These are phyloP conservation scores for Boletus vermiculosoides DNA, from an alignment of 768 basidiomycete species.

Conservation along the genomic window DNA sequence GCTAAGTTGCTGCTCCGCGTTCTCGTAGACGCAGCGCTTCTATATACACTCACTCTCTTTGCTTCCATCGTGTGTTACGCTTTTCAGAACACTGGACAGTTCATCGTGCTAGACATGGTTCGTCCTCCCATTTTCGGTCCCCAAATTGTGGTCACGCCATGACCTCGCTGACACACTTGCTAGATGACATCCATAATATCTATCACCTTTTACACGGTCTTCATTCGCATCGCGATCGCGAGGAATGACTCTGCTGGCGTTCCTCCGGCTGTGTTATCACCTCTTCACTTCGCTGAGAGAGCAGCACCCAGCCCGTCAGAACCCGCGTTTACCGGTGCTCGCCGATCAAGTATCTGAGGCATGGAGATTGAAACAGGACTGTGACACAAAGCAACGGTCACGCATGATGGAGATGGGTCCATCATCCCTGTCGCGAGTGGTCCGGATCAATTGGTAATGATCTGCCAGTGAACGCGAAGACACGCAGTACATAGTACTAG, in stretches of 20 bases:
- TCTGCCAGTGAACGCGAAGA: not conserved
- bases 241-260: not conserved
- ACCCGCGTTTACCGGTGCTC: not conserved
- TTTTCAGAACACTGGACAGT: slow-evolving; percentile 1
- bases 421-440: not conserved
- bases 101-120: slow-evolving; percentile 24
- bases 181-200: slow-evolving; percentile 24
- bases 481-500: not conserved
- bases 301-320: slow-evolving; percentile 5
- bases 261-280: slow-evolving; percentile 2
- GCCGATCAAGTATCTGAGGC: slow-evolving; percentile 19
- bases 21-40: slow-evolving; percentile 14
- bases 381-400: not conserved
- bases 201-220: slow-evolving; percentile 16
- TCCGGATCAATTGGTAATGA: not conserved
- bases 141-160: not conserved
- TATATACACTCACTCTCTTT: slow-evolving; percentile 18
- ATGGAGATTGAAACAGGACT: not conserved
- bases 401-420: not conserved
- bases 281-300: slow-evolving; percentile 16
- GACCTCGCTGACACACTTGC: not conserved
- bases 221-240: slow-evolving; percentile 21
- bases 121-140: not conserved
- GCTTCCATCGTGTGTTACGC: slow-evolving; percentile 13
- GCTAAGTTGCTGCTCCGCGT: slow-evolving; percentile 12